Conservation (phyloP, 2,329 filamentous ascomycete species). For the Pseudogymnoascus sp. region DNA sequence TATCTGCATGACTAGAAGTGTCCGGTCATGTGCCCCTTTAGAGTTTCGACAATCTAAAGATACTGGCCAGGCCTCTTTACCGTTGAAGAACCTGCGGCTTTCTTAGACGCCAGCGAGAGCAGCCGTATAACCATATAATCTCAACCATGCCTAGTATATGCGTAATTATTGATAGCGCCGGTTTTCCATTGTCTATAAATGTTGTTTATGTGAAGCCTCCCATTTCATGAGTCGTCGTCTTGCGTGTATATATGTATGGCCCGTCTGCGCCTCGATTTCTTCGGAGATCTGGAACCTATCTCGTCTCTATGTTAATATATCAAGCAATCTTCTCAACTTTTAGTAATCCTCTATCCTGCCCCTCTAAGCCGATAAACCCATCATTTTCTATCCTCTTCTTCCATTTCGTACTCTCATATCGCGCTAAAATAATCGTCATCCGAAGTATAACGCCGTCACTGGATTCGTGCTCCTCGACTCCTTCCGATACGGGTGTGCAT, state of each 20-base stretch:
- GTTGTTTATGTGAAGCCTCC: not conserved
- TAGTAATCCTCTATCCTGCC: conserved; percentile 40
- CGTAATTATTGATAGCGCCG: not conserved
- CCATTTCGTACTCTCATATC: conserved; percentile 70
- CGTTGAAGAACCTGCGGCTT: not conserved
- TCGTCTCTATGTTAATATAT: not conserved
- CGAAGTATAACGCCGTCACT: conserved; percentile 51
- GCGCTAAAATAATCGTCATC: conserved; percentile 69
- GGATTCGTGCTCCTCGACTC: conserved; percentile 44
- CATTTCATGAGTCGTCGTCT: not conserved
- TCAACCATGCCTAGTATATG: not conserved
- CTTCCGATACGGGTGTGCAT: conserved; percentile 57
- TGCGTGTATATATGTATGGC: not conserved
- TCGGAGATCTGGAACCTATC: not conserved
- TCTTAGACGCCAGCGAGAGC: too few species aligned
- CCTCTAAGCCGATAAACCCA: conserved; percentile 45
- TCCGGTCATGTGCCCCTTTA: not conserved
- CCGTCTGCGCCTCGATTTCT: not conserved
- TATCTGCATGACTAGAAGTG: not conserved
- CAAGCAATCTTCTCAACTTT: conserved; percentile 36
- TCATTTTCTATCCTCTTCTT: conserved; percentile 61
- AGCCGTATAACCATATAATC: not conserved
- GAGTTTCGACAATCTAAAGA: not conserved
- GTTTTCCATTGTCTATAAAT: conserved; percentile 1
- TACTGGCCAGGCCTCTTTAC: not conserved